These are phyloP conservation scores for Leucocoprinus birnbaumii DNA, from an alignment of 768 basidiomycete species.

Conservation along the genomic window DNA sequence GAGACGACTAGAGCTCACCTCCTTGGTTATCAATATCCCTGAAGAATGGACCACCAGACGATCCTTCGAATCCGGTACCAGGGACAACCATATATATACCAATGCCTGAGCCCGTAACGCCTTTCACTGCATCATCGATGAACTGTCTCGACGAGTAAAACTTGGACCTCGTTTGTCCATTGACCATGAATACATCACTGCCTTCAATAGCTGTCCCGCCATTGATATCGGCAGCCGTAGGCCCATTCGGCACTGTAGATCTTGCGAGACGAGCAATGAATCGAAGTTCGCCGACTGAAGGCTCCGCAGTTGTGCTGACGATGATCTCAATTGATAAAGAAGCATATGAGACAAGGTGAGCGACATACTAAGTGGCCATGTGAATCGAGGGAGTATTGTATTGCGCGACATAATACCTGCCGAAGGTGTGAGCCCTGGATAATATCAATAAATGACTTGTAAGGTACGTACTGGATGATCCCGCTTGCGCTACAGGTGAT, in stretches of 20 bases:
- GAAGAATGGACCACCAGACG: conserved; percentile 30
- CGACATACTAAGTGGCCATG: conserved; percentile 33
- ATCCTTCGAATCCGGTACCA: conserved; percentile 28
- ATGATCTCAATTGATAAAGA: not conserved
- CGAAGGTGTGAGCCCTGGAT: not conserved
- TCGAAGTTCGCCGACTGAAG: conserved; percentile 34
- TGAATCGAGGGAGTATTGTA: conserved; percentile 35
- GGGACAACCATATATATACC: conserved; percentile 31
- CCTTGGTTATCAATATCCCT: conserved; percentile 35
- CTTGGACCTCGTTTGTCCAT: conserved; percentile 29
- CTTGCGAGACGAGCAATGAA: conserved; percentile 31
- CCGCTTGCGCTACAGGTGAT: conserved; percentile 33
- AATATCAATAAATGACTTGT: no score
- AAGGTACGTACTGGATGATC: conserved; percentile 29
- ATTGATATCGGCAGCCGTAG: conserved; percentile 21
- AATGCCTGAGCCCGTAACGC: conserved; percentile 28
- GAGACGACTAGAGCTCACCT: conserved; percentile 14
- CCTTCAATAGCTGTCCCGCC: conserved; percentile 35
- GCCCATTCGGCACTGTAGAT: conserved; percentile 25
- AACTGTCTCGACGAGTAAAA: conserved; percentile 33
- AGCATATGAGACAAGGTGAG: not conserved
- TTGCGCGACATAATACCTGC: conserved; percentile 30
- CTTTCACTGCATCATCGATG: conserved; percentile 31
- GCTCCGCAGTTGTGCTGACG: conserved; percentile 28
- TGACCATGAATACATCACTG: conserved; percentile 30